Evolutionary conservation across 2,329 filamentous ascomycete species (phyloP).

Genomic region (Pestalotiopsis sp.): DNA sequence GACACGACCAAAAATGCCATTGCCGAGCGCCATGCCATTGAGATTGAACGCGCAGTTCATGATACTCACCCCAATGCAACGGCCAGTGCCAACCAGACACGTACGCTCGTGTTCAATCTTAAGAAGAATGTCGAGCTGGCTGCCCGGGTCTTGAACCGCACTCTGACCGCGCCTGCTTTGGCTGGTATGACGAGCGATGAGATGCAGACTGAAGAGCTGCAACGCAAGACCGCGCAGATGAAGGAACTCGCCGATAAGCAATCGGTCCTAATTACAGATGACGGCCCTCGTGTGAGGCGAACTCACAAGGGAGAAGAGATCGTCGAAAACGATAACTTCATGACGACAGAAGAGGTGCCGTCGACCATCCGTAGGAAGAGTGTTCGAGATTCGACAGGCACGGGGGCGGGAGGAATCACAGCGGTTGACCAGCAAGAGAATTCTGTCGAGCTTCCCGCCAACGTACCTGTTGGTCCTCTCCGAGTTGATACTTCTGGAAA

Average conservation of each 20-base stretch:
- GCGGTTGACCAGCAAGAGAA: conserved; percentile 20
- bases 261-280: conserved; percentile 78
- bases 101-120: conserved; percentile 81
- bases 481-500: conserved; percentile 46
- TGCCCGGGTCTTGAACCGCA: conserved; percentile 72
- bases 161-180: conserved; percentile 73
- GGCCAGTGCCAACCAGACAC: conserved; percentile 65
- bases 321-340: conserved; percentile 71
- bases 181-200: conserved; percentile 89
- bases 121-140: conserved; percentile 85
- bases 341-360: conserved; percentile 39
- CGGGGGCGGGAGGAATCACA: conserved; percentile 16
- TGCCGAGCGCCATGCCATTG: conserved; percentile 71
- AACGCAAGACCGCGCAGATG: conserved; percentile 75
- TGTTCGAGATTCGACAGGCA: conserved; percentile 28
- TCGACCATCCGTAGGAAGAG: conserved; percentile 38
- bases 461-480: conserved; percentile 35
- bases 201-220: conserved; percentile 88
- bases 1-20: conserved; percentile 65
- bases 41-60: conserved; percentile 75
- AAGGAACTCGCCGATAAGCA: conserved; percentile 80
- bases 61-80: conserved; percentile 55
- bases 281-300: conserved; percentile 77
- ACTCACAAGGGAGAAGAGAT: conserved; percentile 96
- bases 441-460: conserved; percentile 29